A percentile compares a stretch with the other conserved stretches of the same genome.
phyloP scores from a whole-genome alignment of 2,329 filamentous ascomycete species.

The Neofusicoccum sp. region DNA sequence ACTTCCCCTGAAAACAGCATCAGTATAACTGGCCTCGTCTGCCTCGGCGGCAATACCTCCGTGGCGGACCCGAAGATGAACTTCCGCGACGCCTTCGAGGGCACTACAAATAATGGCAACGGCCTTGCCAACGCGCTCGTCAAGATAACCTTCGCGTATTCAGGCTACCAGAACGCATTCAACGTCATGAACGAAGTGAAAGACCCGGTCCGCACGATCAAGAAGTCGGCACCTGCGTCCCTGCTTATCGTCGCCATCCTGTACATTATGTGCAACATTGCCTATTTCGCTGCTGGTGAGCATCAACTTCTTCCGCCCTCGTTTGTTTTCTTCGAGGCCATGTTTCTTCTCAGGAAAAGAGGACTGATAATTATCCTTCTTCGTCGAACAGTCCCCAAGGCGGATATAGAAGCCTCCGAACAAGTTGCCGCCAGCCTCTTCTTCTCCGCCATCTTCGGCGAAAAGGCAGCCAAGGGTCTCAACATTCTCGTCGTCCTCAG shows the following conservation, averaged over 20 bases:
- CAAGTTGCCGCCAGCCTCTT: conserved; percentile 68
- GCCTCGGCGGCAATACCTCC: conserved; percentile 29
- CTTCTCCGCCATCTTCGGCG: conserved; percentile 64
- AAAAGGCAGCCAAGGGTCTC: conserved; percentile 45
- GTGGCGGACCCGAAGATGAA: conserved; percentile 28
- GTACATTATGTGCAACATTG: conserved; percentile 65
- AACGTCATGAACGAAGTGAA: conserved; percentile 34
- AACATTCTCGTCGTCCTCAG: conserved; percentile 64
- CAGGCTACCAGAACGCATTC: conserved; percentile 34
- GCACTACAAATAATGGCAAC: conserved; percentile 30
- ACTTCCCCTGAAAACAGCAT: conserved; percentile 21
- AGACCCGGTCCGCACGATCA: conserved; percentile 63
- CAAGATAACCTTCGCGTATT: conserved; percentile 33
- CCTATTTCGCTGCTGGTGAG: conserved; percentile 58
- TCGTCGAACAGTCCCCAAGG: conserved; percentile 53
- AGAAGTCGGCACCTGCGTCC: conserved; percentile 59
- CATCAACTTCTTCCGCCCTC: conserved; percentile 29
- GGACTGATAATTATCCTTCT: conserved; percentile 31
- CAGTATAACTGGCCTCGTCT: conserved; percentile 30
- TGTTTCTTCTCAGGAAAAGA: no score
- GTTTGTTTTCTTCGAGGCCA: conserved; percentile 28
- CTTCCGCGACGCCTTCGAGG: conserved; percentile 29
- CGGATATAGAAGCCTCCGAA: conserved; percentile 65
- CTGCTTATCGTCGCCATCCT: conserved; percentile 61
- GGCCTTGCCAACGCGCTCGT: conserved; percentile 31